Evolutionary conservation across 1,284 basidiomycete genomes (phyloP), one percentile per base, ranked within the genome.

Genomic region (Clitocybe nebularis): DNA sequence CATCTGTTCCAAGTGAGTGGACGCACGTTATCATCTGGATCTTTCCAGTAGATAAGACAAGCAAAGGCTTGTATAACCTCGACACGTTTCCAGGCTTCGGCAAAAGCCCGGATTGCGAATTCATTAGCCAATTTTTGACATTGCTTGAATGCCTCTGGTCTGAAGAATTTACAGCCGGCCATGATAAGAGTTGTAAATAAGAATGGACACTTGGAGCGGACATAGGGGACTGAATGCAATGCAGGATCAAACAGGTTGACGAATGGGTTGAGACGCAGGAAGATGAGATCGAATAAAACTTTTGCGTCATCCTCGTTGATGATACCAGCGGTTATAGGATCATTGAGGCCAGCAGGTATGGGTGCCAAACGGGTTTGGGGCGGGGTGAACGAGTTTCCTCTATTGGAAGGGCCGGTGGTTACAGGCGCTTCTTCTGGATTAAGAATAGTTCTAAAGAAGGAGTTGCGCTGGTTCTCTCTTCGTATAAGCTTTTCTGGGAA

Each of bases 41-140:
- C 88, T 62, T 78, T 85, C 90, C 90, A 93, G 59, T 92, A 92
- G 25, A 84, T 88, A 44, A 91, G 69, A 52, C 88, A 86, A 5
- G 85, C 81, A 59, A 89, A 86, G 20, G 89, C 86, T 61, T 93
- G 89, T 2, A 88, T 79, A 13, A 89, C 79, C 59, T 91, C 89
- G 33, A 93, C 79, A 43, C 78, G 72, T 58, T 88, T 87, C 74
- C 78, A 81, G 17, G 71, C 74, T 48, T 90, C 84, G 9, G 77
- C 73, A 54, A 91, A 92, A 1, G 87, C 84, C 43, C 75, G 76
- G n/a, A 84, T 68, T 5, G 82, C 79, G 53, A 84, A 76, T 41
- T 83, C 81, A 47, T 86, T 75, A 16, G 80, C 83, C 19, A 89
- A 71, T 49, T 77, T 78, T 49, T 81, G 79, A 51, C 79, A 85